Evolutionary conservation across 2,329 filamentous ascomycete species (phyloP).

Genomic region (Tolypocladium endophyticum): DNA sequence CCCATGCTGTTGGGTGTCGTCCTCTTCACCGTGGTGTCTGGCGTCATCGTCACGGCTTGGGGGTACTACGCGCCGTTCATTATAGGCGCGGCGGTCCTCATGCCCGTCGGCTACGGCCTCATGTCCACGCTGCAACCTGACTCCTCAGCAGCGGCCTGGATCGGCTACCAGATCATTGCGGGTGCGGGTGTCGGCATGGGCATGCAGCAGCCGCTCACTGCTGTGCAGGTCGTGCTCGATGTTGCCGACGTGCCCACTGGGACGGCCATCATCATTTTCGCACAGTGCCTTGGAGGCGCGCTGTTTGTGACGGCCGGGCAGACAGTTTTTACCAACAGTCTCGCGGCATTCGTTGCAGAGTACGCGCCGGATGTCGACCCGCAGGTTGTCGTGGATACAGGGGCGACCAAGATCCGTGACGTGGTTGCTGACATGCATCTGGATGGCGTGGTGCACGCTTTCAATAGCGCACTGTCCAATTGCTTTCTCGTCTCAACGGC

Average conservation of each 20-base stretch:
- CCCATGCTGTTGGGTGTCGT: slow-evolving; percentile 28
- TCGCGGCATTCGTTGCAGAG: slow-evolving; percentile 26
- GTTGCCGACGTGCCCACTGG: slow-evolving; percentile 29
- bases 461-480: slow-evolving; percentile 32
- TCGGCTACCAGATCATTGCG: slow-evolving; percentile 32
- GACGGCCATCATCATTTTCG: slow-evolving; percentile 19
- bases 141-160: slow-evolving; percentile 26
- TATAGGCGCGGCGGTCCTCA: slow-evolving; percentile 22
- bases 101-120: slow-evolving; percentile 27
- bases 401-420: slow-evolving; percentile 25
- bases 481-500: slow-evolving; percentile 33
- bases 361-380: slow-evolving; percentile 24
- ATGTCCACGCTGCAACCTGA: slow-evolving; percentile 27
- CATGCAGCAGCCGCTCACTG: slow-evolving; percentile 28
- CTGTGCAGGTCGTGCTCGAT: slow-evolving; percentile 27
- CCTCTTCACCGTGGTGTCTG: slow-evolving; percentile 21
- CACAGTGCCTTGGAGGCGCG: slow-evolving; percentile 28
- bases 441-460: slow-evolving; percentile 25
- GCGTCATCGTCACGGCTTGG: slow-evolving; percentile 21
- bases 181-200: slow-evolving; percentile 27
- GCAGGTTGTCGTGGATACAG: slow-evolving; percentile 17
- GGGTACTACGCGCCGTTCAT: slow-evolving; percentile 37
- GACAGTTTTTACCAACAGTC: slow-evolving; percentile 37
- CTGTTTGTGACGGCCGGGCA: slow-evolving; percentile 39
- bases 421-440: slow-evolving; percentile 17